A percentile compares a stretch with the other conserved stretches of the same genome.
These are phyloP conservation scores for Emmonsiellopsis sp. DNA, from an alignment of 2,329 filamentous ascomycete genomes.

Conservation along the genomic window DNA sequence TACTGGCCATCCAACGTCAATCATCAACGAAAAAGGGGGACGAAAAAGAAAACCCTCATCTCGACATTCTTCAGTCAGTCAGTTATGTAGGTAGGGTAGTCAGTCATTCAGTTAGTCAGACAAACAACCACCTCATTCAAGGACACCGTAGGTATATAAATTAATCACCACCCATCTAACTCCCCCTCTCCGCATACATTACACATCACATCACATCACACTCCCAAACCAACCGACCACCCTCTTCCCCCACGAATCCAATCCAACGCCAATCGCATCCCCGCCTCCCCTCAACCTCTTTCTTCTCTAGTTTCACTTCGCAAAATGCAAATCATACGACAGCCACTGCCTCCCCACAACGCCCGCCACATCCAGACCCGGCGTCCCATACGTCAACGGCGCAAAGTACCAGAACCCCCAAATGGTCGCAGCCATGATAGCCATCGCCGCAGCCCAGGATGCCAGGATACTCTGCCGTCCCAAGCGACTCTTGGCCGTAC, in stretches of 20 bases:
- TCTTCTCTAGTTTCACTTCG: slow-evolving; percentile 57
- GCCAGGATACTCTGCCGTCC: slow-evolving; percentile 65
- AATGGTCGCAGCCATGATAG: slow-evolving; percentile 58
- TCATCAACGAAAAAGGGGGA: too few species aligned
- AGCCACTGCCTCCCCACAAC: slow-evolving; percentile 87
- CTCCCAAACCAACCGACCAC: neutral
- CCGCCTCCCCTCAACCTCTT: too few species aligned
- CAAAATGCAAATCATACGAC: slow-evolving; percentile 95
- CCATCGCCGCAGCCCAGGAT: slow-evolving; percentile 67
- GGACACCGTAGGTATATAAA: too few species aligned
- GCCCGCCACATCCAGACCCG: slow-evolving; percentile 68
- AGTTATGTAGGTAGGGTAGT: too few species aligned
- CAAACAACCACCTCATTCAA: too few species aligned
- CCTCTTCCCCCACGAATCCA: neutral
- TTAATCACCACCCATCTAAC: too few species aligned
- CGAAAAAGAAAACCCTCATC: too few species aligned
- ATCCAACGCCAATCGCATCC: slow-evolving; percentile 5
- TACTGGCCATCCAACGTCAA: too few species aligned
- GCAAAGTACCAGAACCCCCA: slow-evolving; percentile 89
- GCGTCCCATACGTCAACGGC: slow-evolving; percentile 89
- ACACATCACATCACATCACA: too few species aligned
- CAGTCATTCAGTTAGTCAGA: too few species aligned
- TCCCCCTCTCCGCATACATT: too few species aligned
- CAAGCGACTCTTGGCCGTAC: slow-evolving; percentile 74
- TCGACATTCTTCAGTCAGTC: too few species aligned